phyloP scores from a whole-genome alignment of 2,329 filamentous ascomycete genomes.

The Ascochyta viciae-villosae region DNA sequence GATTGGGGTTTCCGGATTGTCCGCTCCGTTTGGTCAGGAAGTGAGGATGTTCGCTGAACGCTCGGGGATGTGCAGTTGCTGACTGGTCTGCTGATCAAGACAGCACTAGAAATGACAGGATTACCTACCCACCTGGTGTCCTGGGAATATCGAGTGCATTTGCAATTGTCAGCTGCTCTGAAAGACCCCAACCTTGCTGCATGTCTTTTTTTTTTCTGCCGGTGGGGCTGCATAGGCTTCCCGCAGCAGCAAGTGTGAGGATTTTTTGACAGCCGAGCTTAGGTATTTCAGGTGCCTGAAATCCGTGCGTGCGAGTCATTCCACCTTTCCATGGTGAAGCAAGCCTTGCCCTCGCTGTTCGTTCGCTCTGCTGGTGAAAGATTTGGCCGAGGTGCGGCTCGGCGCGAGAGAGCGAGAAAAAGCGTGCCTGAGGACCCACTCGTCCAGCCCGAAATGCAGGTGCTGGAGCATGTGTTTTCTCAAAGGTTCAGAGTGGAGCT shows the following conservation, averaged over 20 bases:
- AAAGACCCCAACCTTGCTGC: constrained; percentile 8
- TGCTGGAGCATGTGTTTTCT: constrained; percentile 2
- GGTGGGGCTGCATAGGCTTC: constrained; percentile 16
- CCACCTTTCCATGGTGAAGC: not conserved
- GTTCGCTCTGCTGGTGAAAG: not conserved
- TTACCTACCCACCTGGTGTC: not conserved
- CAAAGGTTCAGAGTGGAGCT: constrained; percentile 5
- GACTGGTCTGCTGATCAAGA: constrained; percentile 5
- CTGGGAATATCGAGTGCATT: too few relatives aligned
- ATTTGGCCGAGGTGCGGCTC: constrained; percentile 18
- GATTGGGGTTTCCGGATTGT: not conserved
- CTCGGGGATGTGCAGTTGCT: constrained; percentile 5
- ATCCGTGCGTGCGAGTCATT: constrained; percentile 10
- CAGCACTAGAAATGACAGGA: not conserved
- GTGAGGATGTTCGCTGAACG: not conserved
- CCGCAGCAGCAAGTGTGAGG: constrained; percentile 16
- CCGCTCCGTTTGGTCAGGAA: not conserved
- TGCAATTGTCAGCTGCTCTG: constrained; percentile 6
- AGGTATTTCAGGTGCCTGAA: not conserved
- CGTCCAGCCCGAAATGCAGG: not conserved
- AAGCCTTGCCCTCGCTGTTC: constrained; percentile 9
- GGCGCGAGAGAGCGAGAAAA: constrained; percentile 12
- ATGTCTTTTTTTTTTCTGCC: constrained; percentile 17
- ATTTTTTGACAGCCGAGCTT: constrained; percentile 20
- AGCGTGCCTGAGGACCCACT: constrained; percentile 3